Conservation (phyloP, 2,329 filamentous ascomycete genomes). For the Acephala macrosclerotiorum region DNA sequence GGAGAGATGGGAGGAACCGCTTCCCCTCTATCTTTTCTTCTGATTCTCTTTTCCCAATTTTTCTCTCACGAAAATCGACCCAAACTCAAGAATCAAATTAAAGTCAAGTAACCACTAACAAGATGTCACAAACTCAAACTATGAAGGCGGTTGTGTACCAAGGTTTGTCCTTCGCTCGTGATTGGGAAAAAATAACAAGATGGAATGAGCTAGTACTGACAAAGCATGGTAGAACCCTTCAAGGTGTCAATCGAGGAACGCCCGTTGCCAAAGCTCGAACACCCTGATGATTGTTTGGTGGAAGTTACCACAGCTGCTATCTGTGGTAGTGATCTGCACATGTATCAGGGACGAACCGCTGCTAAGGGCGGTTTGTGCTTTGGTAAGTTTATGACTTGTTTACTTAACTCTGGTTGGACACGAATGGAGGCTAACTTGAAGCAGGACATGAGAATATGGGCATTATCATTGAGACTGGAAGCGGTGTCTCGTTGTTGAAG, state of each 20-base stretch:
- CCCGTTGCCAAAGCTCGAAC: slow-evolving; percentile 63
- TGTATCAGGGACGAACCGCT: slow-evolving; percentile 72
- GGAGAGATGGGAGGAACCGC: not conserved
- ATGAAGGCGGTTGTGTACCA: slow-evolving; percentile 39
- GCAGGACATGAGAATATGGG: slow-evolving; percentile 87
- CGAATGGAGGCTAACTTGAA: slow-evolving; percentile 67
- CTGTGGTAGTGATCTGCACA: slow-evolving; percentile 45
- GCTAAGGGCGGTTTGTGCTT: slow-evolving; percentile 69
- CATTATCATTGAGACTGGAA: slow-evolving; percentile 71
- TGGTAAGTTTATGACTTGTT: slow-evolving; percentile 44
- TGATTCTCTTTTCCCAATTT: not conserved
- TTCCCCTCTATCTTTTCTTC: not conserved
- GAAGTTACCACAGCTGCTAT: slow-evolving; percentile 50
- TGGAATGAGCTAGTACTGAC: slow-evolving; percentile 19
- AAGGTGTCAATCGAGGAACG: slow-evolving; percentile 67
- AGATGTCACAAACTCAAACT: slow-evolving; percentile 34
- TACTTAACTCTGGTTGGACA: slow-evolving; percentile 48
- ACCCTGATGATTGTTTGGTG: slow-evolving; percentile 52
- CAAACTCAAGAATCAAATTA: not conserved
- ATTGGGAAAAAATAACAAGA: not conserved
- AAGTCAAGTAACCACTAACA: not conserved
- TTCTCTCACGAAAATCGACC: not conserved
- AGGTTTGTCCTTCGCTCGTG: slow-evolving; percentile 9
- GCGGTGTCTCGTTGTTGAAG: slow-evolving; percentile 70
- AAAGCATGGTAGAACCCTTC: slow-evolving; percentile 34